These are phyloP conservation scores for Blastocystis sp. DNA, from an alignment of 352 stramenopile genomes.

Conservation along the genomic window DNA sequence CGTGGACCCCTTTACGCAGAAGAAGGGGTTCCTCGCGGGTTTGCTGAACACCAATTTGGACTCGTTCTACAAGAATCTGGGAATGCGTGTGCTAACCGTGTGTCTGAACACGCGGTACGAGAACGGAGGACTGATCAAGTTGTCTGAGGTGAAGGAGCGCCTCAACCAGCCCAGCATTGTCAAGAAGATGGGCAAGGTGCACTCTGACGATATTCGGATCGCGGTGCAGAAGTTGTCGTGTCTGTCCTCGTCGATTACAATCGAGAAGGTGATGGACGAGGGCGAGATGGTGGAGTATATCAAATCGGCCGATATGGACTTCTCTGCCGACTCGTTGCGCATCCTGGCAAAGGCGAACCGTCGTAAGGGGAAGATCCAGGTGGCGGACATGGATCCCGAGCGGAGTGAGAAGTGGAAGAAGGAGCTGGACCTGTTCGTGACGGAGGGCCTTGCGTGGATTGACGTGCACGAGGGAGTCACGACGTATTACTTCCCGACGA, in stretches of 20 bases:
- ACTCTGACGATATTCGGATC: constrained; percentile 50
- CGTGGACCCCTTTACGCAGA: constrained; percentile 66
- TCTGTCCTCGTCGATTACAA: constrained; percentile 36
- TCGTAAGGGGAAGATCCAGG: constrained; percentile 50
- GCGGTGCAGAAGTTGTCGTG: constrained; percentile 42
- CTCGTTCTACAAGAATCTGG: constrained; percentile 53
- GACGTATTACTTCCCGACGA: constrained; percentile 62
- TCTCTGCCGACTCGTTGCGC: constrained; percentile 33
- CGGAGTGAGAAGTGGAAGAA: constrained; percentile 33
- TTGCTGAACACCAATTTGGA: constrained; percentile 63
- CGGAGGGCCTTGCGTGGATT: constrained; percentile 51
- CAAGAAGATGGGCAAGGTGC: constrained; percentile 22
- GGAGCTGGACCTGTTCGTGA: constrained; percentile 38
- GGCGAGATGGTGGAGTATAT: constrained; percentile 44
- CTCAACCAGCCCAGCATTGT: constrained; percentile 6
- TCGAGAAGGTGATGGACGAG: constrained; percentile 36
- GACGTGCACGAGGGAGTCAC: constrained; percentile 32
- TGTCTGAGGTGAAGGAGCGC: constrained; percentile 42
- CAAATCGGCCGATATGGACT: constrained; percentile 63
- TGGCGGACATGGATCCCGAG: constrained; percentile 48
- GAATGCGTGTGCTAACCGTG: constrained; percentile 49
- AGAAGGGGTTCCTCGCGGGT: constrained; percentile 62
- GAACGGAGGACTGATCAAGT: constrained; percentile 55
- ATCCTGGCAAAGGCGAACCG: constrained; percentile 33
- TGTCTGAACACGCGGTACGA: constrained; percentile 61